Percentiles rank a stretch among this genome's conserved stretches.
Evolutionary conservation across 495 filamentous ascomycete genomes (phyloP).

Genomic region (Daldinia childiae): DNA sequence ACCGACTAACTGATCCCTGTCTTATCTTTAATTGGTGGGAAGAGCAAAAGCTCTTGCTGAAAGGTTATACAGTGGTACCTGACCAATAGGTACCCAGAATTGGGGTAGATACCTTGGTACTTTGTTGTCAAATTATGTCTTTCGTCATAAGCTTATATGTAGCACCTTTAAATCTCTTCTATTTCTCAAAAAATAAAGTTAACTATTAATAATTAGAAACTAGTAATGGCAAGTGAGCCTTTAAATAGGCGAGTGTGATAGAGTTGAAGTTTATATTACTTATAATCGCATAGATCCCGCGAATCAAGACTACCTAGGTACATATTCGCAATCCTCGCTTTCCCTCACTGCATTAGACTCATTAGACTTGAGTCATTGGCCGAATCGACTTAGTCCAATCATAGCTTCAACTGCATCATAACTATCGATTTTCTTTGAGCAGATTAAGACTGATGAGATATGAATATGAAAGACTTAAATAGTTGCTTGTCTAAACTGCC

Average conservation of each 20-base stretch:
- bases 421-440: neutral
- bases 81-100: neutral
- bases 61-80: slow-evolving; percentile 9
- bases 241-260: neutral
- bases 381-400: slow-evolving; percentile 21
- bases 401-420: slow-evolving; percentile 16
- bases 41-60: neutral
- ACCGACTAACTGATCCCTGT: slow-evolving; percentile 28
- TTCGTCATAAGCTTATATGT: neutral
- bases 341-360: neutral
- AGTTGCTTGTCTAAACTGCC: neutral
- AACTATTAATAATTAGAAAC: neutral
- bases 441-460: neutral
- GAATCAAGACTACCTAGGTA: neutral
- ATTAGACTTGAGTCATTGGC: slow-evolving; percentile 33
- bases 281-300: neutral
- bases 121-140: neutral
- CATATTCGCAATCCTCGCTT: slow-evolving; percentile 9
- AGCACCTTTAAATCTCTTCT: neutral
- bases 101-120: slow-evolving; percentile 1
- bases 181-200: neutral
- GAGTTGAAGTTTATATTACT: neutral
- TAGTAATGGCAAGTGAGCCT: neutral
- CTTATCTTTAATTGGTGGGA: slow-evolving; percentile 28
- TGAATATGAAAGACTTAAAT: neutral